Evolutionary conservation across 257 asterid species (phyloP), one percentile per base, ranked within the genome.

Genomic region (Eustoma russellianum): DNA sequence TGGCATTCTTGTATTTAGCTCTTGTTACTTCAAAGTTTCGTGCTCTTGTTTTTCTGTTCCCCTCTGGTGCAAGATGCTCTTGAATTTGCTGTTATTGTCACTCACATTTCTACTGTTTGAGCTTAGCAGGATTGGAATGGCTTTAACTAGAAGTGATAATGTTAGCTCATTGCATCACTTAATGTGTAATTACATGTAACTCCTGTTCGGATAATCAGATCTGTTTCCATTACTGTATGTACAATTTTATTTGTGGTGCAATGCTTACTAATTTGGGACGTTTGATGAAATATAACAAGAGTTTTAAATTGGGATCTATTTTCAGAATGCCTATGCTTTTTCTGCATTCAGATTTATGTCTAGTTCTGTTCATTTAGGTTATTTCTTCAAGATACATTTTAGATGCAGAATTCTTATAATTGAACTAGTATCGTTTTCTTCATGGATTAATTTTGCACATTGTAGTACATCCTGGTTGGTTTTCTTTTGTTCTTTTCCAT

Each of bases 121-220:
- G 52, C 54, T 53, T 9, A n/a, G 51, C 54, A 18, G 59, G 59
- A 40, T 56, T 56, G 33, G 43, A 50, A 46, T 12, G 48, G 49
- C 38, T 51, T 50, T 14, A 52, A 3, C 48, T 51, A 72, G 40
- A 64, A 61, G 48, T 33, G 58, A 14, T 11, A 24, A 24, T 24
- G 30, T 4, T 24, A 57, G 50, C 56, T 50, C 43, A 34, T 3
- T 43, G 62, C 51, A 65, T 64, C 53, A 13, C 55, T 51, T 5
- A 2, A 30, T 18, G 34, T 43, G 17, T 10, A 13, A 24, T 43
- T 56, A 8, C 46, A 55, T 68, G 52, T 59, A 52, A 54, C 41
- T 14, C 55, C 50, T 28, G 13, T 17, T 34, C 17, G 46, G 11
- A 41, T 64, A 59, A 59, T 70, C 76, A 75, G 97, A 89, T 86